Conservation (phyloP, 2,329 filamentous ascomycete genomes). For the Xylaria sp. region DNA sequence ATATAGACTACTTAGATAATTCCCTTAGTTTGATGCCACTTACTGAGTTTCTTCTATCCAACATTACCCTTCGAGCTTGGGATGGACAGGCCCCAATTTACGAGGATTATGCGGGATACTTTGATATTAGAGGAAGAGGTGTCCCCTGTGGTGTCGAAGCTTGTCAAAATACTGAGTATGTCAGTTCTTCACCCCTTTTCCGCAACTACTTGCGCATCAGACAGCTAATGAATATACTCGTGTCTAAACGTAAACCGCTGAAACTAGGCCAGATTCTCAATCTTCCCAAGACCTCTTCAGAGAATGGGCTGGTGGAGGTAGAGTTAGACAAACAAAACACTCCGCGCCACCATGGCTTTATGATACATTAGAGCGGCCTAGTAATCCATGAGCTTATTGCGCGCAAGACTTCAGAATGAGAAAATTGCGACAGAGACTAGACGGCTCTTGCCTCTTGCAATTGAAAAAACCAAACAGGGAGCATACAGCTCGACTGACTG, state of each 20-base stretch:
- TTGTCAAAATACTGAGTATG: conserved; percentile 31
- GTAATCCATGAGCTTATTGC: conserved; percentile 35
- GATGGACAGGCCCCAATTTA: conserved; percentile 27
- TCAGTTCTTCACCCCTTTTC: neutral
- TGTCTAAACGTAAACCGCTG: conserved; percentile 9
- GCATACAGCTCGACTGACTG: neutral
- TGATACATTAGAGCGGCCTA: conserved; percentile 23
- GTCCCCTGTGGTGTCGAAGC: conserved; percentile 13
- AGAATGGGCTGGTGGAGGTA: conserved; percentile 21
- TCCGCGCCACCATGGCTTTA: conserved; percentile 15
- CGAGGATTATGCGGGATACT: conserved; percentile 28
- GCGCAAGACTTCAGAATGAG: conserved; percentile 32
- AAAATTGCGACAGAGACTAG: conserved; percentile 24
- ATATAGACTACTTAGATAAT: too few relatives aligned
- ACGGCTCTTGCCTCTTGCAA: conserved; percentile 22
- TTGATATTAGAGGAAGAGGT: conserved; percentile 32
- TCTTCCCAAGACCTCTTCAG: neutral
- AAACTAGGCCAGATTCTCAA: conserved; percentile 19
- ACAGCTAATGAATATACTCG: conserved; percentile 9
- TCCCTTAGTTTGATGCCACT: too few relatives aligned
- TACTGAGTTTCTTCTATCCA: conserved; percentile 27
- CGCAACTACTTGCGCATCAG: neutral
- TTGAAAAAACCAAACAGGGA: neutral
- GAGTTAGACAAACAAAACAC: conserved; percentile 20
- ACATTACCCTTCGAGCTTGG: conserved; percentile 26